Percentiles rank a stretch among this genome's conserved stretches.
Evolutionary conservation across 345 rosid species (phyloP).

Genomic region (Reutealis trisperma): DNA sequence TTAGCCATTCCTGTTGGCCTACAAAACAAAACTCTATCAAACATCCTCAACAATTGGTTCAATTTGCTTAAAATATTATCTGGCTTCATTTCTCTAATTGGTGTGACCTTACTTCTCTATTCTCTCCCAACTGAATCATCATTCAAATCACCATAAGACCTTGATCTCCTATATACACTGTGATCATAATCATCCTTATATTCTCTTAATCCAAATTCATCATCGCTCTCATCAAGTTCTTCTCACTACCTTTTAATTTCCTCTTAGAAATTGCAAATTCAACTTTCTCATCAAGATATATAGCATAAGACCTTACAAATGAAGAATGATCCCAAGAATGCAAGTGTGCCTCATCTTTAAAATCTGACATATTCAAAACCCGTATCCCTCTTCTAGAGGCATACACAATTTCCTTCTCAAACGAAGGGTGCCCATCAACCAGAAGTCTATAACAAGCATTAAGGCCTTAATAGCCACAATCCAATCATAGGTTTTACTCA

Average conservation of each 20-base stretch:
- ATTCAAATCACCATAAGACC: slow-evolving; percentile 11
- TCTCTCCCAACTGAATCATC: slow-evolving; percentile 11
- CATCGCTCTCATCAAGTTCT: slow-evolving; percentile 18
- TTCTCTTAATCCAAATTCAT: slow-evolving; percentile 6
- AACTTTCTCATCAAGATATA: slow-evolving; percentile 79
- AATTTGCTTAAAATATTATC: slow-evolving; percentile 20
- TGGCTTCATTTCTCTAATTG: slow-evolving; percentile 21
- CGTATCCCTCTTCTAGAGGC: slow-evolving; percentile 75
- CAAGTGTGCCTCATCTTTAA: slow-evolving; percentile 76
- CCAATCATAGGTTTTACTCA: slow-evolving; percentile 57
- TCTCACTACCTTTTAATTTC: slow-evolving; percentile 20
- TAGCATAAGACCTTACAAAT: slow-evolving; percentile 68
- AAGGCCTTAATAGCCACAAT: slow-evolving; percentile 80
- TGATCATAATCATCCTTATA: slow-evolving; percentile 18
- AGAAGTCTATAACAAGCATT: slow-evolving; percentile 64
- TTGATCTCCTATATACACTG: slow-evolving; percentile 12
- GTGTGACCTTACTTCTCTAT: slow-evolving; percentile 1
- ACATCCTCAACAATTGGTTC: slow-evolving; percentile 19
- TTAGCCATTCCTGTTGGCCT: slow-evolving; percentile 26
- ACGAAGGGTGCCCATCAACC: slow-evolving; percentile 66
- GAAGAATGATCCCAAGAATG: slow-evolving; percentile 88
- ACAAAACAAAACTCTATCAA: slow-evolving; percentile 28
- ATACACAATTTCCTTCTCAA: slow-evolving; percentile 74
- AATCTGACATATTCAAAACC: slow-evolving; percentile 81
- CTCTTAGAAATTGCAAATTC: slow-evolving; percentile 57